Evolutionary conservation across 1,284 basidiomycete genomes (phyloP), one percentile per base, ranked within the genome.

Genomic region (Pseudozyma tsukubaensis): DNA sequence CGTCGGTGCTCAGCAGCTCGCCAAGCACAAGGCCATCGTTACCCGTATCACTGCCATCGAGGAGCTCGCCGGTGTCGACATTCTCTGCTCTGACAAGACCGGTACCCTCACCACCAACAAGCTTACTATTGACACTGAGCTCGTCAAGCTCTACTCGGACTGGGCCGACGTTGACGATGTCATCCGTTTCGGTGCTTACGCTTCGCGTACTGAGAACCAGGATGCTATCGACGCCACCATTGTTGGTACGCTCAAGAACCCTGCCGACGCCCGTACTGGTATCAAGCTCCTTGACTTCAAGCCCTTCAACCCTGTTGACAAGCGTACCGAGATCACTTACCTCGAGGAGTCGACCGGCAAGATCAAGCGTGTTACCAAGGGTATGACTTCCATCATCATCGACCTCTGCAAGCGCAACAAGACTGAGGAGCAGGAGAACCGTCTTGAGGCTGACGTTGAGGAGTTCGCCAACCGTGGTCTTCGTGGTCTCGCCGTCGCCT

Each of bases 291-390:
- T 97, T 84, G 94, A 98, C 87, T 99, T 99, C 90, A 97, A 96
- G 89, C 94, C 96, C 19, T 98, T 98, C 90, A 96, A 98, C 89
- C 95, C 96, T 64, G 94, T 96, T 80, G 94, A 96, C 89, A 98
- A 98, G 90, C 94, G 95, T 85, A 98, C 95, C 70, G 94, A 97
- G 88, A 95, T 97, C 85, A 98, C 96, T 59, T 97, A 97, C 89
- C 91, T 90, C 69, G 95, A 97, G 86, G 91, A 94, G 86, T 89
- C 93, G 21, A 90, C 92, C 35, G 94, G 94, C 87, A 93, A 92
- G 87, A 90, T 97, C 81, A 97, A 96, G 90, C 93, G 94, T 84
- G 94, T 94, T 83, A 97, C 96, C 85, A 98, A 99, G 92, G 96
- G 95, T 87, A 97, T 97, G 94, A 97, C 96, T 58, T 93, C 93